phyloP scores from a whole-genome alignment of 805 yeast genomes.

The Suhomyces sp. region DNA sequence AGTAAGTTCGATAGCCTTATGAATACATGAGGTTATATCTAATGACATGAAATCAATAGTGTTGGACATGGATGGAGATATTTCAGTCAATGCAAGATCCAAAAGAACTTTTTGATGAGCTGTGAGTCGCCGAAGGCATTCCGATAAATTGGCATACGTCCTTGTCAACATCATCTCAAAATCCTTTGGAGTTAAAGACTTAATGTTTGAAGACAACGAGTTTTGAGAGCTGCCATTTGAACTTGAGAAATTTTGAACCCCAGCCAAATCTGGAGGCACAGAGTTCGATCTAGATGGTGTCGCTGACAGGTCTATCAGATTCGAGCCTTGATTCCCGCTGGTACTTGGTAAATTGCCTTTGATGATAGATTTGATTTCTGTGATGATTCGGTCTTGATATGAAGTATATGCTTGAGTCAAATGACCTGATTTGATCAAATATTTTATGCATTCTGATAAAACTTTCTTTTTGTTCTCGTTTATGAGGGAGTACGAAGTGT shows the following conservation, averaged over 20 bases:
- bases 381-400: conserved; percentile 67
- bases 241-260: conserved; percentile 1
- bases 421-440: conserved; percentile 61
- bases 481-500: conserved; percentile 40
- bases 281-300: conserved; percentile 30
- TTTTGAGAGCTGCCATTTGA: conserved; percentile 10
- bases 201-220: conserved; percentile 45
- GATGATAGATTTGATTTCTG: conserved; percentile 72
- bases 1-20: conserved; percentile 64
- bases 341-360: conserved; percentile 58
- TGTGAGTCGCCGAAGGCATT: conserved; percentile 69
- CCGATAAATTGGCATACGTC: conserved; percentile 64
- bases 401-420: conserved; percentile 57
- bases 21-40: conserved; percentile 66
- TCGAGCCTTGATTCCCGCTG: conserved; percentile 3
- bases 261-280: conserved; percentile 21
- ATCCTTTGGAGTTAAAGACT: conserved; percentile 68
- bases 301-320: conserved; percentile 23
- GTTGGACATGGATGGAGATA: conserved; percentile 22
- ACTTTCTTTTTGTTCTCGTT: conserved; percentile 32
- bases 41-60: conserved; percentile 51
- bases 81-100: conserved; percentile 54
- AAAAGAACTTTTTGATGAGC: conserved; percentile 77
- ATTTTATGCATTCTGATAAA: conserved; percentile 50
- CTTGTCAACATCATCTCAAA: conserved; percentile 67